Conservation (phyloP, 2,329 filamentous ascomycete genomes). For the Clonostachys rosea region DNA sequence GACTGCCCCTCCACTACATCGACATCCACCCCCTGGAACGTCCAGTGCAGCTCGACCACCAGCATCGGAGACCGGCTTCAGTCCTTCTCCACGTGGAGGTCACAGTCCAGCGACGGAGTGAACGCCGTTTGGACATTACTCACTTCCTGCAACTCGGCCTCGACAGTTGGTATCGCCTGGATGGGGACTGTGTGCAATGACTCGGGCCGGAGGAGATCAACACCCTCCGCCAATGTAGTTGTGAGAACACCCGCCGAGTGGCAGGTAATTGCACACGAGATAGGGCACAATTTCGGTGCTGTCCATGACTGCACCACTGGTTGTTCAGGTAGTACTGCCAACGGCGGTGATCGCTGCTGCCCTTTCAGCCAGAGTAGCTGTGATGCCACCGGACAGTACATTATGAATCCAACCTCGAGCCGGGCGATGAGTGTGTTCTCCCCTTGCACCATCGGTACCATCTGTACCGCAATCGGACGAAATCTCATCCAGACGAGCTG, state of each 20-base stretch:
- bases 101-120: slow-evolving; percentile 60
- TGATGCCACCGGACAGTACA: slow-evolving; percentile 70
- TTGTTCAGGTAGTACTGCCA: slow-evolving; percentile 57
- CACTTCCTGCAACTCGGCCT: slow-evolving; percentile 74
- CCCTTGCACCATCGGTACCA: slow-evolving; percentile 84
- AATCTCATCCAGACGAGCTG: slow-evolving; percentile 68
- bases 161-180: slow-evolving; percentile 90
- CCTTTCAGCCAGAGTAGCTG: slow-evolving; percentile 66
- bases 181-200: slow-evolving; percentile 76
- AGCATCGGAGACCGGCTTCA: slow-evolving; percentile 76
- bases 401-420: slow-evolving; percentile 93
- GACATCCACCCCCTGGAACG: slow-evolving; percentile 75
- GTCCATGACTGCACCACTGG: slow-evolving; percentile 84
- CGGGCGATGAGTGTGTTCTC: slow-evolving; percentile 75
- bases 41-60: slow-evolving; percentile 56
- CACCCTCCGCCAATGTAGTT: slow-evolving; percentile 85
- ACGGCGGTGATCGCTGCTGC: slow-evolving; percentile 60
- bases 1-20: slow-evolving; percentile 68
- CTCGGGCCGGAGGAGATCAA: slow-evolving; percentile 56
- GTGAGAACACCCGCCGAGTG: slow-evolving; percentile 79
- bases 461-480: slow-evolving; percentile 80
- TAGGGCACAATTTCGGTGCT: slow-evolving; percentile 90
- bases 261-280: slow-evolving; percentile 95
- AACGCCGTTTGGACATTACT: slow-evolving; percentile 94
- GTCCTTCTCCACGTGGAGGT: slow-evolving; percentile 85